A percentile compares a stretch with the other conserved stretches of the same genome.
phyloP scores from a whole-genome alignment of 352 stramenopile species.

The Globisporangium carolinianum region DNA sequence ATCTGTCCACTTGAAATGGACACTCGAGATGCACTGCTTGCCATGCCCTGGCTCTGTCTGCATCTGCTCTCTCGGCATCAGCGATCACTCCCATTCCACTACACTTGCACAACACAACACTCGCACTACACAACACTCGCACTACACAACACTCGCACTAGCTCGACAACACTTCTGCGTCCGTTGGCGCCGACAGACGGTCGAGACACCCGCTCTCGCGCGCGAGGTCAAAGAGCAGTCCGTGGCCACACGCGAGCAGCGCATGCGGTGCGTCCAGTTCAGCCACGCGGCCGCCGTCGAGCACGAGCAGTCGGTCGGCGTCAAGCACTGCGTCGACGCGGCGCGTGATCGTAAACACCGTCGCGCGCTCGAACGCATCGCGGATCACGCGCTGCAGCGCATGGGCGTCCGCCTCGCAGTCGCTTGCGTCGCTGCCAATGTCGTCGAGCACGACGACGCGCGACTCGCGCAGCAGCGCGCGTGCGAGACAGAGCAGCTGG shows the following conservation, averaged over 20 bases:
- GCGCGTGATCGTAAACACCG: slow-evolving; percentile 95
- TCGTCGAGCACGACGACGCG: slow-evolving; percentile 85
- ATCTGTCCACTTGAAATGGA: too few relatives aligned
- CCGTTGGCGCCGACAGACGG: slow-evolving; percentile 11
- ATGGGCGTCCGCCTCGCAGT: slow-evolving; percentile 68
- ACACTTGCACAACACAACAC: too few relatives aligned
- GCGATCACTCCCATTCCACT: too few relatives aligned
- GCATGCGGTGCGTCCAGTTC: slow-evolving; percentile 79
- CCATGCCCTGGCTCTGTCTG: too few relatives aligned
- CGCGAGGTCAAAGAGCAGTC: slow-evolving; percentile 33
- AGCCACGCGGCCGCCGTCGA: slow-evolving; percentile 87
- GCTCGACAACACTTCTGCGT: too few relatives aligned
- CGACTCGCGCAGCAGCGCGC: slow-evolving; percentile 90
- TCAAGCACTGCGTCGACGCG: slow-evolving; percentile 96
- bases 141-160: too few relatives aligned
- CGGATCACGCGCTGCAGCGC: slow-evolving; percentile 77
- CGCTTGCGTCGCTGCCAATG: background rate
- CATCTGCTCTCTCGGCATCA: too few relatives aligned
- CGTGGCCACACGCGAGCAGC: slow-evolving; percentile 34
- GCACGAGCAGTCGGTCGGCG: slow-evolving; percentile 94
- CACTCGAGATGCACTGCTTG: too few relatives aligned
- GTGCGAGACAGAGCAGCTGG: slow-evolving; percentile 95
- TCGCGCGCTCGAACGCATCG: slow-evolving; percentile 87
- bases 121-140: too few relatives aligned
- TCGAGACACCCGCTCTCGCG: slow-evolving; percentile 36